Conservation (phyloP, 2,329 filamentous ascomycete species). For the Talaromyces sp. region DNA sequence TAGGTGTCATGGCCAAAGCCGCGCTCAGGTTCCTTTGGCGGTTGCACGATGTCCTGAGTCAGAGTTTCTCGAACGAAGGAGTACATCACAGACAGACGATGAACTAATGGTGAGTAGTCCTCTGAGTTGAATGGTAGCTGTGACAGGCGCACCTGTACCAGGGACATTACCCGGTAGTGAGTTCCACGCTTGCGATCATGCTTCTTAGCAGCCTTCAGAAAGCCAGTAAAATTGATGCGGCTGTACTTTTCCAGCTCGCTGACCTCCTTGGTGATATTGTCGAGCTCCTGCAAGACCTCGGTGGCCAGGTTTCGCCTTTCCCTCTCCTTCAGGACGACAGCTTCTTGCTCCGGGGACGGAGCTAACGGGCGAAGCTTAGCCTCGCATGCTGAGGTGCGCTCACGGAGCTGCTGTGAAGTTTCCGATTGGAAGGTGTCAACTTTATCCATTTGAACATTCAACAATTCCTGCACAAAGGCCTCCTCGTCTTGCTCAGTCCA, state of each 20-base stretch:
- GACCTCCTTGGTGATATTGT: conserved; percentile 84
- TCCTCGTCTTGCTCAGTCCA: conserved; percentile 97
- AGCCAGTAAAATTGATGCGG: conserved; percentile 94
- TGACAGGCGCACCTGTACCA: conserved; percentile 88
- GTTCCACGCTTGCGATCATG: conserved; percentile 91
- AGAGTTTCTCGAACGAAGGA: conserved; percentile 87
- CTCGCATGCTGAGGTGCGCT: conserved; percentile 74
- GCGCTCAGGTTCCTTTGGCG: conserved; percentile 57
- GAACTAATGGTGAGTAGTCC: conserved; percentile 86
- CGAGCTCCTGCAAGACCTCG: conserved; percentile 77
- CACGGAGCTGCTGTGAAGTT: conserved; percentile 78
- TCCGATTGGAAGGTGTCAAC: conserved; percentile 86
- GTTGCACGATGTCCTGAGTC: conserved; percentile 40
- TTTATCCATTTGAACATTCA: conserved; percentile 94
- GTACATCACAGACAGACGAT: conserved; percentile 90
- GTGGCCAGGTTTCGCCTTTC: conserved; percentile 58
- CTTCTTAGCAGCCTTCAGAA: conserved; percentile 98
- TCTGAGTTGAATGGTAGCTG: conserved; percentile 93
- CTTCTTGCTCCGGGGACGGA: conserved; percentile 37
- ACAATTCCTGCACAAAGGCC: conserved; percentile 89
- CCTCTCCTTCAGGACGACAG: conserved; percentile 44
- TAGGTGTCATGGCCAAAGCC: conserved; percentile 67
- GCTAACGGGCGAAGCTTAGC: conserved; percentile 64
- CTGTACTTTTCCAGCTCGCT: conserved; percentile 94
- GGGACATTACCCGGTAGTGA: conserved; percentile 83